phyloP scores from a whole-genome alignment of 306 rosid species.

The Lathyrus sativus region DNA sequence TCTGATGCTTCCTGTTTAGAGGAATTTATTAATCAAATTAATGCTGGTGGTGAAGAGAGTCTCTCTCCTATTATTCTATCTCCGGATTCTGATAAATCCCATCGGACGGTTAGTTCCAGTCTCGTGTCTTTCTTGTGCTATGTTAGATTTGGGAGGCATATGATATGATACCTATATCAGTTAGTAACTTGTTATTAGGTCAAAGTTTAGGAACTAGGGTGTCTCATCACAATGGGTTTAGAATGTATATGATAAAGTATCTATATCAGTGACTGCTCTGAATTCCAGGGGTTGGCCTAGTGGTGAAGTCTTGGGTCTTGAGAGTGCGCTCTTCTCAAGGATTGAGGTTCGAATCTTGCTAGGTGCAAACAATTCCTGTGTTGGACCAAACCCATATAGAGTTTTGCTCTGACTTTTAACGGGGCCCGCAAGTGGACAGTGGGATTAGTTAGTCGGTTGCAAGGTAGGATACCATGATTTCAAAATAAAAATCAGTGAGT shows the following conservation, averaged over 20 bases:
- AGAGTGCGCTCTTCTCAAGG: too few species aligned
- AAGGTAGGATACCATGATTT: too few species aligned
- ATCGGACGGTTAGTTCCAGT: conserved; percentile 89
- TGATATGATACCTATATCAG: not conserved
- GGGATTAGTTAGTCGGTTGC: too few species aligned
- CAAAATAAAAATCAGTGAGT: too few species aligned
- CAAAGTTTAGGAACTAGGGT: conserved; percentile 4
- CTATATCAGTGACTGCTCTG: not conserved
- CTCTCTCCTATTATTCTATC: conserved; percentile 68
- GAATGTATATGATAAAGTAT: conserved; percentile 1
- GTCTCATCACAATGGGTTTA: conserved; percentile 7
- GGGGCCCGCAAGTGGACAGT: too few species aligned
- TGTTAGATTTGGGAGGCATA: conserved; percentile 16
- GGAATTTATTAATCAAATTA: conserved; percentile 61
- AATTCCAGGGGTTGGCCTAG: too few species aligned
- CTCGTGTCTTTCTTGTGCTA: not conserved
- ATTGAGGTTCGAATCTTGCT: too few species aligned
- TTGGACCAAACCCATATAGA: too few species aligned
- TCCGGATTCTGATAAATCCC: conserved; percentile 76
- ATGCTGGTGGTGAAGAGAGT: conserved; percentile 53
- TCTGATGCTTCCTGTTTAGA: conserved; percentile 62
- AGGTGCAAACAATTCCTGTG: too few species aligned
- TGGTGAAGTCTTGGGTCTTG: too few species aligned
- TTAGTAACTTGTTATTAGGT: not conserved
- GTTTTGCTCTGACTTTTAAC: too few species aligned